Evolutionary conservation across 2,329 filamentous ascomycete species (phyloP).

Genomic region (Ceratocystis variospora): DNA sequence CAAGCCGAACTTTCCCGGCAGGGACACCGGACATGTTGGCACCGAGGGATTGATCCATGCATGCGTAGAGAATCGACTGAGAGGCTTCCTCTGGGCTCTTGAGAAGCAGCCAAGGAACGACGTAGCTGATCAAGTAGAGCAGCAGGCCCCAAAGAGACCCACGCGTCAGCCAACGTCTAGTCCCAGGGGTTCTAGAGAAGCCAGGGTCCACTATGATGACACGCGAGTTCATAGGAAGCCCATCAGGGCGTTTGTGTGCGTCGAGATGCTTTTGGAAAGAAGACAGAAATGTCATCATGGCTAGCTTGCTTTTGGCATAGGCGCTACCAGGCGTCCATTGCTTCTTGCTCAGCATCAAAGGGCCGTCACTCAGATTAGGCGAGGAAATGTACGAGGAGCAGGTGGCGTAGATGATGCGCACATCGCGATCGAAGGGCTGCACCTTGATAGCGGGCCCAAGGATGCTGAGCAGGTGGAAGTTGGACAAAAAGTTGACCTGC

Average conservation of each 20-base stretch:
- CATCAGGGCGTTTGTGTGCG: constrained; percentile 69
- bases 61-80: constrained; percentile 72
- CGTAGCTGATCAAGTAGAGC: constrained; percentile 64
- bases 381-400: constrained; percentile 80
- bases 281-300: constrained; percentile 75
- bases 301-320: constrained; percentile 57
- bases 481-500: constrained; percentile 90
- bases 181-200: constrained; percentile 70
- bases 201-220: constrained; percentile 84
- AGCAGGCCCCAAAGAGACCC: constrained; percentile 70
- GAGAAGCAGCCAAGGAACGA: constrained; percentile 72
- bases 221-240: constrained; percentile 64
- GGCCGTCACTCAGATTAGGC: constrained; percentile 45
- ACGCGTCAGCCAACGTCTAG: constrained; percentile 70
- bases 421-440: constrained; percentile 86
- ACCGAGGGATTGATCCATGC: constrained; percentile 59
- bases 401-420: constrained; percentile 72
- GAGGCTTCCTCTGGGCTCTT: constrained; percentile 75
- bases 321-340: constrained; percentile 43
- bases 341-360: constrained; percentile 31
- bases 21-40: constrained; percentile 35
- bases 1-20: constrained; percentile 47
- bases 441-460: constrained; percentile 78
- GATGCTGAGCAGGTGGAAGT: constrained; percentile 88
- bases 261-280: constrained; percentile 89